A percentile compares a stretch with the other conserved stretches of the same genome.
phyloP scores from a whole-genome alignment of 2,329 filamentous ascomycete genomes.

The Fusarium fujikuroi region DNA sequence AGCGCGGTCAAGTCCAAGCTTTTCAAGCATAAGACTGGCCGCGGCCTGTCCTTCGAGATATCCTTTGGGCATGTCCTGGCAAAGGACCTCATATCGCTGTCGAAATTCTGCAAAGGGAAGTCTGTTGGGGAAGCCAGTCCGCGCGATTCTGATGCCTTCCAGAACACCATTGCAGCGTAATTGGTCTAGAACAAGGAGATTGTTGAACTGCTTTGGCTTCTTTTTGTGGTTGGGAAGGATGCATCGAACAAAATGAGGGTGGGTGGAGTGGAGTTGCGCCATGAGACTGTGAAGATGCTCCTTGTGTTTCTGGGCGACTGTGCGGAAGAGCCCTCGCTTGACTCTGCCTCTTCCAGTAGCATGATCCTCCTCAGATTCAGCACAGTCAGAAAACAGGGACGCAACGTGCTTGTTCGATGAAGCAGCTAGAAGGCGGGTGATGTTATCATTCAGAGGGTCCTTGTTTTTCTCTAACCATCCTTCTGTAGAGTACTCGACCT shows the following conservation, averaged over 20 bases:
- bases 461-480: slow-evolving; percentile 99
- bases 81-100: slow-evolving; percentile 94
- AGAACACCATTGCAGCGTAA: slow-evolving; percentile 98
- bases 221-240: slow-evolving; percentile 99
- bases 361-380: slow-evolving; percentile 78
- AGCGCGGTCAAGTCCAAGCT: slow-evolving; percentile 83
- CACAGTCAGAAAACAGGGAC: slow-evolving; percentile 87
- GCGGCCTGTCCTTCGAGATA: slow-evolving; percentile 91
- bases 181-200: slow-evolving; percentile 93
- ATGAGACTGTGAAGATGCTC: slow-evolving; percentile 98
- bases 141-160: slow-evolving; percentile 97
- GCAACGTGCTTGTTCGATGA: slow-evolving; percentile 88
- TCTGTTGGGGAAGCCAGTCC: slow-evolving; percentile 96
- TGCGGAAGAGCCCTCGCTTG: slow-evolving; percentile 97
- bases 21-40: slow-evolving; percentile 87
- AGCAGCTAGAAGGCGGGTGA: slow-evolving; percentile 85
- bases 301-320: slow-evolving; percentile 95
- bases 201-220: slow-evolving; percentile 89
- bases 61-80: slow-evolving; percentile 85
- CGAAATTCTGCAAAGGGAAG: slow-evolving; percentile 93
- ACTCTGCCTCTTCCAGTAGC: slow-evolving; percentile 80
- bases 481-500: slow-evolving; percentile 95
- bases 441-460: slow-evolving; percentile 95
- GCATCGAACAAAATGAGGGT: slow-evolving; percentile 97
- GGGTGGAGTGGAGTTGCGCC: slow-evolving; percentile 92